Percentiles rank a stretch among this genome's conserved stretches.
Evolutionary conservation across 2,329 filamentous ascomycete species (phyloP).

Genomic region (Clarireedia homoeocarpa): DNA sequence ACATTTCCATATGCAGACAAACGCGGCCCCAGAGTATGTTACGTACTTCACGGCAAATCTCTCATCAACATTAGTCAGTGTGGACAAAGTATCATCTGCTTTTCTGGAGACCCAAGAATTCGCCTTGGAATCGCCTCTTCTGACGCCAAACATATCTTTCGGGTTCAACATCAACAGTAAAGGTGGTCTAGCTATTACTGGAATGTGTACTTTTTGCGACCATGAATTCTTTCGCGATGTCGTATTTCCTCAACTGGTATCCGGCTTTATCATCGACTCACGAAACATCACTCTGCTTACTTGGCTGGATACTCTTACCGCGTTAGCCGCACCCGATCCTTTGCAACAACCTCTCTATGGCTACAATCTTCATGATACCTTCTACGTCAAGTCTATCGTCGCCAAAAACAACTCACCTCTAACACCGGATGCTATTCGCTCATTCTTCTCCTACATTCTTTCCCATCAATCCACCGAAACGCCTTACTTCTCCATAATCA

Average conservation of each 20-base stretch:
- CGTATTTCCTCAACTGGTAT: conserved; percentile 33
- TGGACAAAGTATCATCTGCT: conserved; percentile 16
- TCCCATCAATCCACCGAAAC: conserved; percentile 8
- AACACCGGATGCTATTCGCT: conserved; percentile 3
- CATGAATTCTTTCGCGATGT: conserved; percentile 31
- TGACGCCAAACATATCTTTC: conserved; percentile 35
- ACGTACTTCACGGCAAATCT: conserved; percentile 20
- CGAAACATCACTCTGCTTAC: conserved; percentile 19
- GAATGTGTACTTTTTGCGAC: conserved; percentile 34
- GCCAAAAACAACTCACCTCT: conserved; percentile 10
- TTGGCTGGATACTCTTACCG: conserved; percentile 30
- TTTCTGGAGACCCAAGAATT: conserved; percentile 36
- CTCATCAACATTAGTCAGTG: conserved; percentile 13
- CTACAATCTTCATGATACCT: conserved; percentile 36
- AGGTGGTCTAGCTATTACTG: conserved; percentile 29
- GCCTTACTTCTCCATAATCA: conserved; percentile 20
- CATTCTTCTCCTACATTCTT: conserved; percentile 11
- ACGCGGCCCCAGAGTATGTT: conserved; percentile 27
- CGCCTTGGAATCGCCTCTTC: conserved; percentile 32
- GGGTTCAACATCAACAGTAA: conserved; percentile 35
- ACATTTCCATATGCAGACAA: conserved; percentile 27
- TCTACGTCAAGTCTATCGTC: conserved; percentile 6
- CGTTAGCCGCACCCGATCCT: conserved; percentile 6
- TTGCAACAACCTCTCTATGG: conserved; percentile 31
- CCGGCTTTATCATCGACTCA: conserved; percentile 27